A percentile compares a stretch with the other conserved stretches of the same genome.
Evolutionary conservation across 192 early-diverging fungal species (phyloP).

Genomic region (Kickxella alabastrina): DNA sequence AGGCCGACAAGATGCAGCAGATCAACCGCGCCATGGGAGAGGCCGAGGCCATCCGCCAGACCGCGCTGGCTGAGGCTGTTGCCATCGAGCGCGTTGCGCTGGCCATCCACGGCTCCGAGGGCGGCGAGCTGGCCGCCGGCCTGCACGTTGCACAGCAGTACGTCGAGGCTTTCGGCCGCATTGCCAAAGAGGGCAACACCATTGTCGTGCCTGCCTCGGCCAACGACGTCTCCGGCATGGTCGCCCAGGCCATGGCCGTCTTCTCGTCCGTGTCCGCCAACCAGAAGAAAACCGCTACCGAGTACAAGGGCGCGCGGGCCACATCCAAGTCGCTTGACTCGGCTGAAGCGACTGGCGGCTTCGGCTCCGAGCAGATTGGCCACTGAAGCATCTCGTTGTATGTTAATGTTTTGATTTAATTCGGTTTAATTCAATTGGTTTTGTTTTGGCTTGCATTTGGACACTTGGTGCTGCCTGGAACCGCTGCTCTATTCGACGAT

Average conservation of each 20-base stretch:
- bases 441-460: neutral
- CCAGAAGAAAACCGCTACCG: slow-evolving; percentile 12
- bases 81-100: slow-evolving; percentile 77
- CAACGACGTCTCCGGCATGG: slow-evolving; percentile 82
- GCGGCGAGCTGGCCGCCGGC: slow-evolving; percentile 80
- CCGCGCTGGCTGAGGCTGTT: slow-evolving; percentile 75
- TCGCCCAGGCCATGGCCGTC: slow-evolving; percentile 69
- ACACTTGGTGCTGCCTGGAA: too few relatives aligned
- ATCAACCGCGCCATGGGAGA: slow-evolving; percentile 90
- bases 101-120: slow-evolving; percentile 62
- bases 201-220: slow-evolving; percentile 83
- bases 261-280: slow-evolving; percentile 29
- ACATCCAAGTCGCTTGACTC: too few relatives aligned
- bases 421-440: neutral
- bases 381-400: slow-evolving; percentile 12
- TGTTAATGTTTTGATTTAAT: neutral
- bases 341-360: slow-evolving; percentile 24
- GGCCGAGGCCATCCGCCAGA: slow-evolving; percentile 81
- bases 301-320: neutral
- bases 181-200: slow-evolving; percentile 91
- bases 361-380: slow-evolving; percentile 41
- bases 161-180: slow-evolving; percentile 85
- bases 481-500: slow-evolving; percentile 7
- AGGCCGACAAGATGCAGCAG: slow-evolving; percentile 84
- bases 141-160: slow-evolving; percentile 95